Percentiles rank a stretch among this genome's conserved stretches.
Evolutionary conservation across 768 basidiomycete species (phyloP).

Genomic region (Tylopilus cervinicoccineus): DNA sequence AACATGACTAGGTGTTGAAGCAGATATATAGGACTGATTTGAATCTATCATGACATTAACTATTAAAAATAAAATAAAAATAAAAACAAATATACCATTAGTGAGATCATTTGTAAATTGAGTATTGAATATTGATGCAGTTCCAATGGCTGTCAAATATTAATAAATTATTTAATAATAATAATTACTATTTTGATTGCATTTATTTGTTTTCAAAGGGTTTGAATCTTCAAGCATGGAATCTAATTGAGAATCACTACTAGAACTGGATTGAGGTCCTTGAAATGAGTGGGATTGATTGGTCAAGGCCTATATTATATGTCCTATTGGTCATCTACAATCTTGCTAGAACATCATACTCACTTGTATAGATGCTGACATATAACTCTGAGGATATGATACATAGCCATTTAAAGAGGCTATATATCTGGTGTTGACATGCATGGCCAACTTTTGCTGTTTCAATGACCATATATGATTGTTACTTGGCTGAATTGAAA

Average conservation of each 20-base stretch:
- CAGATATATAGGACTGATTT: too few relatives aligned
- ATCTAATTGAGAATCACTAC: neutral
- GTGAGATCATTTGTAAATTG: too few relatives aligned
- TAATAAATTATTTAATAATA: neutral
- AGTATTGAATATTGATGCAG: too few relatives aligned
- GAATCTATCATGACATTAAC: neutral
- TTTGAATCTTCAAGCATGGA: neutral
- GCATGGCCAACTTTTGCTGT: conserved; percentile 9
- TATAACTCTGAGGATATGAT: neutral
- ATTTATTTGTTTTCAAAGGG: neutral
- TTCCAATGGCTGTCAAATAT: neutral
- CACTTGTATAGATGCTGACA: conserved; percentile 1
- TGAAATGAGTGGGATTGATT: neutral
- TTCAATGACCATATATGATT: neutral
- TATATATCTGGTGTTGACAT: conserved; percentile 20
- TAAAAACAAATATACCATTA: neutral
- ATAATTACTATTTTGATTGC: neutral
- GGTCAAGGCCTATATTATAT: neutral
- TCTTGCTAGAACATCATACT: neutral
- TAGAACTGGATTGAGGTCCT: neutral
- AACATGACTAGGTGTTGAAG: neutral
- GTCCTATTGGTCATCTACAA: neutral
- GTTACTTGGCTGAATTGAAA: neutral
- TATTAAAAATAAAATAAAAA: neutral
- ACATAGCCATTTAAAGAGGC: neutral